These are phyloP conservation scores for Penicilliopsis zonata DNA, from an alignment of 495 filamentous ascomycete species.

Conservation along the genomic window DNA sequence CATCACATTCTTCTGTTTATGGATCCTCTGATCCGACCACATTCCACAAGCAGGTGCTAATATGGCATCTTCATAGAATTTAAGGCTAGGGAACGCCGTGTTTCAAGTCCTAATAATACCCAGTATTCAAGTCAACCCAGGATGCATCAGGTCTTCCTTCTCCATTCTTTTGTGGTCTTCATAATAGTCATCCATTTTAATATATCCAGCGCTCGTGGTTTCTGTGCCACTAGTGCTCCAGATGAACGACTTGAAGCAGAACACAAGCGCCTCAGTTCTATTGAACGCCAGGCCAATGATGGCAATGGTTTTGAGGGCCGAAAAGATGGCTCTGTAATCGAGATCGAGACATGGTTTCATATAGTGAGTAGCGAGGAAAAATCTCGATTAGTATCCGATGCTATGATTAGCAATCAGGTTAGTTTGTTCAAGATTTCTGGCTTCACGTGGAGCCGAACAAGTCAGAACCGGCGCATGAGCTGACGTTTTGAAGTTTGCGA, in stretches of 20 bases:
- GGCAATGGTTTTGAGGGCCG: slow-evolving; percentile 11
- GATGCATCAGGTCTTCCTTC: slow-evolving; percentile 9
- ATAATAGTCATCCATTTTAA: slow-evolving; percentile 11
- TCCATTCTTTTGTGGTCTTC: slow-evolving; percentile 12
- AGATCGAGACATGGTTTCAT: slow-evolving; percentile 39
- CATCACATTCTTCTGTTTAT: no score
- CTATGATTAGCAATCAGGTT: slow-evolving; percentile 33
- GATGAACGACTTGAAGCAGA: slow-evolving; percentile 15
- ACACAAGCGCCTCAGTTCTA: slow-evolving; percentile 12
- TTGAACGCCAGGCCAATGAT: slow-evolving; percentile 5
- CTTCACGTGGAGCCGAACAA: no score
- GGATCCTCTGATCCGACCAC: no score
- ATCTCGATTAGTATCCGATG: slow-evolving; percentile 18
- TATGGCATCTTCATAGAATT: no score
- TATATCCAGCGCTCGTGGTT: slow-evolving; percentile 13
- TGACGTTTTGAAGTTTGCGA: slow-evolving; percentile 17
- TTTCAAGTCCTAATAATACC: no score
- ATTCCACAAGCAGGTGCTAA: no score
- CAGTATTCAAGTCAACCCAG: no score
- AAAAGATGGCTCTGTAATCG: slow-evolving; percentile 14
- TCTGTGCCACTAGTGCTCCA: slow-evolving; percentile 28
- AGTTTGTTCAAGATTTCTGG: no score
- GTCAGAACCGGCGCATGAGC: not conserved
- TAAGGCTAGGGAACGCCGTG: no score
- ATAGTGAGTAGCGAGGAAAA: slow-evolving; percentile 27